phyloP scores from a whole-genome alignment of 1,284 basidiomycete species.

The Chondrostereum purpureum region DNA sequence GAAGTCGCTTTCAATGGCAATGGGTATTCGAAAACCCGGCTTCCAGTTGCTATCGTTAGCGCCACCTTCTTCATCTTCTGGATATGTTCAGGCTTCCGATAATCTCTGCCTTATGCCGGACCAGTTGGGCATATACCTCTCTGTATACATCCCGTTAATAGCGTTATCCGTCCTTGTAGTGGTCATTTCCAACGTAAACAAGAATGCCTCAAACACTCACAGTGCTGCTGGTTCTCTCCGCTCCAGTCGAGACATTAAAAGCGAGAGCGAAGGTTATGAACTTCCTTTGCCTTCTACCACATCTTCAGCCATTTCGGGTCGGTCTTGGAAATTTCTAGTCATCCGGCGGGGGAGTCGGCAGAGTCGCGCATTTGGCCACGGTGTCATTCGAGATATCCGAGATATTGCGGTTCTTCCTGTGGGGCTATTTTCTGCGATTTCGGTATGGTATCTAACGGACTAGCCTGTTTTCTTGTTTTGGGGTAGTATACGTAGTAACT shows the following conservation, averaged over 20 bases:
- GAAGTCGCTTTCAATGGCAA: conserved; percentile 79
- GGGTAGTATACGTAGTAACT: background rate
- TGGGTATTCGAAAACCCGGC: conserved; percentile 71
- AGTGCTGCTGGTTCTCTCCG: background rate
- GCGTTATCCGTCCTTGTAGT: conserved; percentile 35
- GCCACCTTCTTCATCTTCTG: conserved; percentile 30
- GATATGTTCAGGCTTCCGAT: conserved; percentile 36
- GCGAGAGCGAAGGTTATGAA: conserved; percentile 1
- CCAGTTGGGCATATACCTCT: conserved; percentile 50
- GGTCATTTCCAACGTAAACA: conserved; percentile 17
- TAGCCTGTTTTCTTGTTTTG: conserved; percentile 3
- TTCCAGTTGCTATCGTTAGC: conserved; percentile 79
- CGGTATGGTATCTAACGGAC: conserved; percentile 23
- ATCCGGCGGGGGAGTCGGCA: background rate
- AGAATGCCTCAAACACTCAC: conserved; percentile 12
- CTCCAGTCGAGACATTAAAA: conserved; percentile 1
- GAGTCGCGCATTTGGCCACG: conserved; percentile 12
- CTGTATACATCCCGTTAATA: conserved; percentile 29
- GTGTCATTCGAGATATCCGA: conserved; percentile 27
- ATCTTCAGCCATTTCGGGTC: conserved; percentile 8
- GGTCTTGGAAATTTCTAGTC: background rate
- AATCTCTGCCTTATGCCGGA: conserved; percentile 65
- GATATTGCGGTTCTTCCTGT: conserved; percentile 36
- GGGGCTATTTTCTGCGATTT: conserved; percentile 27
- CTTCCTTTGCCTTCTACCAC: conserved; percentile 15